These are phyloP conservation scores for Myxozyma lipomycoides DNA, from an alignment of 805 yeast genomes.

Conservation along the genomic window DNA sequence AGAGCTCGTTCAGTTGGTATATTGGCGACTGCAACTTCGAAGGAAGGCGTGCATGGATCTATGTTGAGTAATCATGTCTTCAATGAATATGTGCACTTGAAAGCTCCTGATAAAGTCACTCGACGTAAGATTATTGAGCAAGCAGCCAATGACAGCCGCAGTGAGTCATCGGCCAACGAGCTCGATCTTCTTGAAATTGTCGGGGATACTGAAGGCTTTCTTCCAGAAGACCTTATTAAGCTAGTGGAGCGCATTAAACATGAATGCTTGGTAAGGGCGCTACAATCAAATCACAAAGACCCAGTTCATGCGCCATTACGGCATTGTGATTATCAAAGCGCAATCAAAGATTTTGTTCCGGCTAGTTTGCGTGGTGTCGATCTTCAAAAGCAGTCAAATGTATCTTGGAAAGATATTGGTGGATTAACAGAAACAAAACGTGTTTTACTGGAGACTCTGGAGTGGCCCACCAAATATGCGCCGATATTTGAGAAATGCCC, in stretches of 20 bases:
- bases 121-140: conserved; percentile 48
- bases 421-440: conserved; percentile 76
- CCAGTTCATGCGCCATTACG: conserved; percentile 15
- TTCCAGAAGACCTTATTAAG: conserved; percentile 74
- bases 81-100: conserved; percentile 56
- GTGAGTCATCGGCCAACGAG: conserved; percentile 2
- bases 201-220: conserved; percentile 78
- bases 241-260: conserved; percentile 58
- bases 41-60: conserved; percentile 57
- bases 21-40: conserved; percentile 59
- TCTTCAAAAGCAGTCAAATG: conserved; percentile 61
- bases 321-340: conserved; percentile 48
- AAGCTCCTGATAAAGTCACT: conserved; percentile 64
- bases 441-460: conserved; percentile 77
- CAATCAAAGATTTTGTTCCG: conserved; percentile 70
- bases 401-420: conserved; percentile 85
- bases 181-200: conserved; percentile 51
- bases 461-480: conserved; percentile 96
- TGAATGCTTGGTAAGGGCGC: conserved; percentile 33
- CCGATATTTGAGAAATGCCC: conserved; percentile 92
- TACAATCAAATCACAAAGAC: conserved; percentile 4
- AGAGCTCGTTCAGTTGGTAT: conserved; percentile 48
- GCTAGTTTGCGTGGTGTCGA: conserved; percentile 82
- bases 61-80: conserved; percentile 56
- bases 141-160: no score